Evolutionary conservation across 495 filamentous ascomycete species (phyloP).

Genomic region (Hypoxylon lienhwacheense): DNA sequence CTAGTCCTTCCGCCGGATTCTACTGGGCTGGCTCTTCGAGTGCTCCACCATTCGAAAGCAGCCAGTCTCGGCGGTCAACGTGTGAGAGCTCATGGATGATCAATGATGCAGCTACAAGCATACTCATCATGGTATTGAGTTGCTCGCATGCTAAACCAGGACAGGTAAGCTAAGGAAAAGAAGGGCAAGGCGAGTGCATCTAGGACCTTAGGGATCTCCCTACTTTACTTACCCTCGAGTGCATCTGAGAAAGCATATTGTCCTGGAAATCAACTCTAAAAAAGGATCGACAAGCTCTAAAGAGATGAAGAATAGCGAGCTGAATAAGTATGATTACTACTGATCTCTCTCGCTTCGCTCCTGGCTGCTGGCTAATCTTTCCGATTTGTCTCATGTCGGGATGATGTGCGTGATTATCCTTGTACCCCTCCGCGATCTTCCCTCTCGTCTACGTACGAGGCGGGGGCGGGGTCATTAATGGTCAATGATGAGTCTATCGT

Average conservation of each 20-base stretch:
- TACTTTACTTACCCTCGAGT: too few species aligned
- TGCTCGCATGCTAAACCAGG: conserved; percentile 19
- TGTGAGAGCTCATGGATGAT: conserved; percentile 36
- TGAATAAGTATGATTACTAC: too few species aligned
- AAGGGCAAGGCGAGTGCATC: too few species aligned
- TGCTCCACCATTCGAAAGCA: conserved; percentile 20
- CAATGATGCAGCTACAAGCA: conserved; percentile 22
- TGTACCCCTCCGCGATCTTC: conserved; percentile 31
- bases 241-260: too few species aligned
- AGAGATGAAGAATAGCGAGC: not conserved
- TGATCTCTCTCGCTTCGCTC: too few species aligned
- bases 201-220: too few species aligned
- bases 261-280: too few species aligned
- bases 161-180: not conserved
- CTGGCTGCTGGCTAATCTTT: conserved; percentile 14
- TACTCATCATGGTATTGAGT: conserved; percentile 12
- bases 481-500: conserved; percentile 35
- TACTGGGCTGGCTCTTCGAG: conserved; percentile 14
- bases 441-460: conserved; percentile 25
- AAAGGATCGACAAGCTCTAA: conserved; percentile 11
- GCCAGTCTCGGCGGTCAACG: conserved; percentile 39
- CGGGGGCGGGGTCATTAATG: conserved; percentile 35
- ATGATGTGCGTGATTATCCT: conserved; percentile 38
- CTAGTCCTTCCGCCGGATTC: conserved; percentile 9
- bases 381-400: conserved; percentile 32